A percentile compares a stretch with the other conserved stretches of the same genome.
phyloP scores from a whole-genome alignment of 2,329 filamentous ascomycete species.

The Colletotrichum sp. region DNA sequence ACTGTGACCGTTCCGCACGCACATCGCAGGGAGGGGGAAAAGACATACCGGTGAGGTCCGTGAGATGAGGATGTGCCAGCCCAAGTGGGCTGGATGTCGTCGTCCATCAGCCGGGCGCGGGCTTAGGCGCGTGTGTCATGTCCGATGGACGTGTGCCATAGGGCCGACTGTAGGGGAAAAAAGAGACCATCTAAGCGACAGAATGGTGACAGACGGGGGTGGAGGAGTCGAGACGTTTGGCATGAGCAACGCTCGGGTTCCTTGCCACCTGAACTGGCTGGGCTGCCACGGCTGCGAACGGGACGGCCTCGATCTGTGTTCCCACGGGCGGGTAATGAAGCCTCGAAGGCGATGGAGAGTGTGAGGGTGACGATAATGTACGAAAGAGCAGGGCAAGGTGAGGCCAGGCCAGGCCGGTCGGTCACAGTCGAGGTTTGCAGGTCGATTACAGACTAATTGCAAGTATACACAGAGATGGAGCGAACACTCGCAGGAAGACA shows the following conservation, averaged over 20 bases:
- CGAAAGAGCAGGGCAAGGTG: neutral
- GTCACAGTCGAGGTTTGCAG: neutral
- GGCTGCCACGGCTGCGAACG: neutral
- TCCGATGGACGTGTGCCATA: slow-evolving; percentile 2
- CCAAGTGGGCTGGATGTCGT: neutral
- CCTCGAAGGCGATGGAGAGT: neutral
- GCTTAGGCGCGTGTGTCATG: slow-evolving; percentile 8
- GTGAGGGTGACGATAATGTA: neutral
- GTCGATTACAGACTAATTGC: neutral
- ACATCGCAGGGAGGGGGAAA: neutral
- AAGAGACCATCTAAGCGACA: neutral
- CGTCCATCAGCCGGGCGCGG: neutral
- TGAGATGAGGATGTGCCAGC: slow-evolving; percentile 12
- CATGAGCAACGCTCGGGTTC: neutral
- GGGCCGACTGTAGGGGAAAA: neutral
- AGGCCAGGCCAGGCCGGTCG: slow-evolving; percentile 1
- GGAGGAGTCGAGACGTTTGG: neutral
- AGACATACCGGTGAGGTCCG: neutral
- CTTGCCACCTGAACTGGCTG: neutral
- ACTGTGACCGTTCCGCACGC: neutral
- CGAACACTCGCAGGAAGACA: neutral
- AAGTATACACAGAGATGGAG: neutral
- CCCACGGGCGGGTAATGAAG: neutral
- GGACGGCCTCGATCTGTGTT: neutral
- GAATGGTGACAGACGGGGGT: neutral